A percentile compares a stretch with the other conserved stretches of the same genome.
These are phyloP conservation scores for Babesia bigemina DNA, from an alignment of 169 alveolate genomes.

Conservation along the genomic window DNA sequence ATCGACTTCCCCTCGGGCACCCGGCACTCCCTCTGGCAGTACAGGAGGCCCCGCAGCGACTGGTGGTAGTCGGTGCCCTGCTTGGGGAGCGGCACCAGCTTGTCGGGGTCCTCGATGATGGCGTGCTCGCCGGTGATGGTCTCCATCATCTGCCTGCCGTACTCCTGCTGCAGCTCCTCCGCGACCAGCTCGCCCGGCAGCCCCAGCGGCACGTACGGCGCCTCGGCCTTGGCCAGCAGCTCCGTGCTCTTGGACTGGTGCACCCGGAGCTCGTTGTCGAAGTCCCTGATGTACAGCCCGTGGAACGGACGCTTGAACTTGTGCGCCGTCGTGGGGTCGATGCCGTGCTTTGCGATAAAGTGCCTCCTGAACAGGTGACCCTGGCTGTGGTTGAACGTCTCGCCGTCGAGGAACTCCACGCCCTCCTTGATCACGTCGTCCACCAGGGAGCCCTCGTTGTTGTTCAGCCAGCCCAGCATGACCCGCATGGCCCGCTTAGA, in stretches of 20 bases:
- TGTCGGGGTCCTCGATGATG: conserved; percentile 51
- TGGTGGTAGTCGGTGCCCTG: conserved; percentile 48
- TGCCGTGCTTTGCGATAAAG: conserved; percentile 51
- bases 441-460: conserved; percentile 48
- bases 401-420: conserved; percentile 67
- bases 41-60: conserved; percentile 40
- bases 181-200: conserved; percentile 38
- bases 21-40: conserved; percentile 28
- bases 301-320: conserved; percentile 50
- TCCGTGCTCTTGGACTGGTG: conserved; percentile 18
- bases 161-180: conserved; percentile 15
- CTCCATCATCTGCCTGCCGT: not conserved
- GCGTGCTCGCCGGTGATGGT: conserved; percentile 55
- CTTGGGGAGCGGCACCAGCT: conserved; percentile 59
- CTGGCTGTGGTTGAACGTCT: conserved; percentile 46
- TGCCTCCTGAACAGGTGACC: conserved; percentile 51
- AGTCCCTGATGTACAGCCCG: conserved; percentile 52
- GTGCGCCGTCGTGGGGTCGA: conserved; percentile 51
- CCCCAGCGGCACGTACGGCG: conserved; percentile 35
- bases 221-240: conserved; percentile 12
- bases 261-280: conserved; percentile 34
- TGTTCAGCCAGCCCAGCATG: conserved; percentile 53
- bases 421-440: conserved; percentile 51
- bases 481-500: conserved; percentile 46
- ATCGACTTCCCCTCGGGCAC: conserved; percentile 10